Conservation (phyloP, 1,284 basidiomycete species). For the Clitocybe nebularis region DNA sequence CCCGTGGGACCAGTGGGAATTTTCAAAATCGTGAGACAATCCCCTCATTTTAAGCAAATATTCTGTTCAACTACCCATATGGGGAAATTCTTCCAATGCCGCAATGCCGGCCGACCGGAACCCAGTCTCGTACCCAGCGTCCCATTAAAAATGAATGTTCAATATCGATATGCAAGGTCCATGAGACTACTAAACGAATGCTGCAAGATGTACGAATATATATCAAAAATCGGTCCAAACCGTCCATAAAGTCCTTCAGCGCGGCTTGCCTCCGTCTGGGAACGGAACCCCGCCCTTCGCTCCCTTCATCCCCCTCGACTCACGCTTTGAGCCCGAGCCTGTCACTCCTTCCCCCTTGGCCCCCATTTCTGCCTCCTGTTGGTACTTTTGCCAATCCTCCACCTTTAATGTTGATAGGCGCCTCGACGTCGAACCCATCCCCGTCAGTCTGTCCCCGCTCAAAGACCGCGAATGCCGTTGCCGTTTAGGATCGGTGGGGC, state of each 20-base stretch:
- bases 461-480: slow-evolving; percentile 46
- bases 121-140: not conserved
- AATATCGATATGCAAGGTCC: too few relatives aligned
- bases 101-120: not conserved
- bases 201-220: too few relatives aligned
- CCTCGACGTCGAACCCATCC: slow-evolving; percentile 46
- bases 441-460: slow-evolving; percentile 58
- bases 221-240: not conserved
- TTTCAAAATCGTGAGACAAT: slow-evolving; percentile 13
- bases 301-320: slow-evolving; percentile 28
- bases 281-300: slow-evolving; percentile 42
- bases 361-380: slow-evolving; percentile 44
- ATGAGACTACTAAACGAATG: too few relatives aligned
- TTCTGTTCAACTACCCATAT: slow-evolving; percentile 16
- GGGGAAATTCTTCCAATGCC: slow-evolving; percentile 9
- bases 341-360: slow-evolving; percentile 16
- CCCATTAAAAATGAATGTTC: slow-evolving; percentile 5
- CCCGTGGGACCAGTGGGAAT: slow-evolving; percentile 33
- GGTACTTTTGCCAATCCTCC: slow-evolving; percentile 76
- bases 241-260: too few relatives aligned
- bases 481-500: slow-evolving; percentile 23
- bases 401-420: slow-evolving; percentile 73
- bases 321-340: slow-evolving; percentile 27
- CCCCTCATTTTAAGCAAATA: slow-evolving; percentile 17
- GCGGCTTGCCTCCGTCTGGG: slow-evolving; percentile 28